A percentile compares a stretch with the other conserved stretches of the same genome.
phyloP scores from a whole-genome alignment of 2,329 filamentous ascomycete genomes.

The Mariannaea sp. region DNA sequence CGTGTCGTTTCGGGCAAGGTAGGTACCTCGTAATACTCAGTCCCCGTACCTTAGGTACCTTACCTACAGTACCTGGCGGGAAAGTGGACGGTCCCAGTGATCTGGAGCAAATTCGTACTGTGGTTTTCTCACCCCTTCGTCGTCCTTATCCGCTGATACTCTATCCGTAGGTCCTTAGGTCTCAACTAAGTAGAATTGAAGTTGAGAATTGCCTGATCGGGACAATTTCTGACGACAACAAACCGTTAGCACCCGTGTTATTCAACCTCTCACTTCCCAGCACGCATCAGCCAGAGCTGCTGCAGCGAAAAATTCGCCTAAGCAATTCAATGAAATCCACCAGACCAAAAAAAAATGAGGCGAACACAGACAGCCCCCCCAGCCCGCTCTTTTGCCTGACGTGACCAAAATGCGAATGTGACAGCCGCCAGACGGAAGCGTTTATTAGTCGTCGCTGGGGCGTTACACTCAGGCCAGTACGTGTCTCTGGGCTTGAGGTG shows the following conservation, averaged over 20 bases:
- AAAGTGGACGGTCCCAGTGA: conserved; percentile 10
- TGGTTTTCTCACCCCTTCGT: conserved; percentile 23
- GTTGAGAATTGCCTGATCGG: conserved; percentile 15
- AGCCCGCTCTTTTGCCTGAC: neutral
- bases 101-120: conserved; percentile 21
- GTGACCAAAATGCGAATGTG: neutral
- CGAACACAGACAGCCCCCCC: neutral
- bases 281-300: neutral
- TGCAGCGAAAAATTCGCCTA: neutral
- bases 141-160: neutral
- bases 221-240: conserved; percentile 9
- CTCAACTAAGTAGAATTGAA: neutral
- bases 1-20: conserved; percentile 3
- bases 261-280: neutral
- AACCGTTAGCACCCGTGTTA: conserved; percentile 7
- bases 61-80: conserved; percentile 12
- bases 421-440: neutral
- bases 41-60: too few relatives aligned
- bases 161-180: conserved; percentile 6
- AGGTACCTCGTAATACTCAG: too few relatives aligned
- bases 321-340: neutral
- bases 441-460: conserved; percentile 12
- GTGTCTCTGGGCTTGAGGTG: neutral
- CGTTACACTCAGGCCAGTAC: neutral
- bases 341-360: conserved; percentile 16